Evolutionary conservation across 495 filamentous ascomycete genomes (phyloP).

Genomic region (Elaphomyces granulatus): DNA sequence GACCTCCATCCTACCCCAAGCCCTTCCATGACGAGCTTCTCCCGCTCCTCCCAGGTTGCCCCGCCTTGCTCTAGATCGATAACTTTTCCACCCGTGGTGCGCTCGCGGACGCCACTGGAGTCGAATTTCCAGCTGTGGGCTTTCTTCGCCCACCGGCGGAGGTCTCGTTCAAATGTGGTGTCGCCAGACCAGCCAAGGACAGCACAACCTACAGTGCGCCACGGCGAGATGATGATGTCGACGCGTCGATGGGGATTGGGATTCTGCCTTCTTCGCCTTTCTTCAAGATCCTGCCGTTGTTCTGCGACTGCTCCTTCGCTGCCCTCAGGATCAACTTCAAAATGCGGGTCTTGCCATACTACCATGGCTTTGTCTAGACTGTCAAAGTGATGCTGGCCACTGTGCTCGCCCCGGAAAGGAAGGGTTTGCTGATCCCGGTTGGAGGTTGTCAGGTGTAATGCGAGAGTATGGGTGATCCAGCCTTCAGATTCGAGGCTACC

Average conservation of each 20-base stretch:
- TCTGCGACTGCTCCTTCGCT: conserved; percentile 16
- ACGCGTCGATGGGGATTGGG: conserved; percentile 71
- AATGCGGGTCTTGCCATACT: conserved; percentile 77
- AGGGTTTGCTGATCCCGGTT: conserved; percentile 57
- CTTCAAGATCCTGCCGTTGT: not conserved
- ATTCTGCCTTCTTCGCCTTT: conserved; percentile 32
- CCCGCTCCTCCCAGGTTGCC: conserved; percentile 51
- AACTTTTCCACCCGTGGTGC: conserved; percentile 47
- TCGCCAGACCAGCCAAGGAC: conserved; percentile 80
- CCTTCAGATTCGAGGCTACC: conserved; percentile 47
- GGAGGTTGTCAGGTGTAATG: conserved; percentile 47
- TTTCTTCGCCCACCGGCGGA: conserved; percentile 66
- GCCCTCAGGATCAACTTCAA: conserved; percentile 17
- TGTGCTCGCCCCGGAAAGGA: conserved; percentile 30
- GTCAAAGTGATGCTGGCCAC: conserved; percentile 43
- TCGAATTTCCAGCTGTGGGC: conserved; percentile 71
- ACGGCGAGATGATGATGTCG: conserved; percentile 85
- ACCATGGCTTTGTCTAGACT: conserved; percentile 81
- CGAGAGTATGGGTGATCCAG: conserved; percentile 75
- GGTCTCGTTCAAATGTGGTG: conserved; percentile 78
- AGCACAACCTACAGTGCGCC: conserved; percentile 77
- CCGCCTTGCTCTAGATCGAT: conserved; percentile 44
- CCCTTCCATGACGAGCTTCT: conserved; percentile 67
- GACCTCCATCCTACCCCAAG: conserved; percentile 59
- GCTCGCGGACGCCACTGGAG: conserved; percentile 66